These are phyloP conservation scores for Musa acuminata DNA, from an alignment of 176 grass and related monocot species.

Conservation along the genomic window DNA sequence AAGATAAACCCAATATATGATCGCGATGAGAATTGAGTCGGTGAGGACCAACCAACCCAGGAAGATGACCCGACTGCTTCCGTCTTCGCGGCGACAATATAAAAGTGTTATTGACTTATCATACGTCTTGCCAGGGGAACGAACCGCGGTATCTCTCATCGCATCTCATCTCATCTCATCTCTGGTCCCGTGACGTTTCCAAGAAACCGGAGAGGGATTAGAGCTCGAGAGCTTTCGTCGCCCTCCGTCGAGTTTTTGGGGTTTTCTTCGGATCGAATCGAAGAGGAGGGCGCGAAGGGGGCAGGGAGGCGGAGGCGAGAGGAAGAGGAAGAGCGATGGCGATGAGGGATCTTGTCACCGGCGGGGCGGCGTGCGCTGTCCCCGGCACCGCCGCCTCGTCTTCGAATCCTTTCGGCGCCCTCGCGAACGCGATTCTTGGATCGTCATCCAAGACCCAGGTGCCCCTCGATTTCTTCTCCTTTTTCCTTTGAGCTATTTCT, in stretches of 20 bases:
- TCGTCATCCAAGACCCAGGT: slow-evolving; percentile 70
- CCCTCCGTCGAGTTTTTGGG: background rate
- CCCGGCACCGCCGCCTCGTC: slow-evolving; percentile 68
- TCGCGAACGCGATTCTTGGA: slow-evolving; percentile 77
- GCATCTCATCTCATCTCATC: no score
- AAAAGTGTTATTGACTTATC: background rate
- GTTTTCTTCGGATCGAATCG: background rate
- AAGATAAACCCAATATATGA: background rate
- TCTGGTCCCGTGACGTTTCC: background rate
- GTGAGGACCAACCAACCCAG: background rate
- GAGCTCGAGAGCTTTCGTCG: background rate
- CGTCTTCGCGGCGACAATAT: background rate
- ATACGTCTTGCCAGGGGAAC: background rate
- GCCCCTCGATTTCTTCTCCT: background rate
- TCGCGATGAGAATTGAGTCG: background rate
- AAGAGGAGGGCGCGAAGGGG: background rate
- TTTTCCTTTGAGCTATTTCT: background rate
- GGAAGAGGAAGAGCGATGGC: slow-evolving; percentile 47
- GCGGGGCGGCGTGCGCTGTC: slow-evolving; percentile 56
- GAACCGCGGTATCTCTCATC: background rate
- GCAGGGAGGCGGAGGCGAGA: background rate
- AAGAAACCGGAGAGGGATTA: background rate
- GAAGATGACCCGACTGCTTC: background rate
- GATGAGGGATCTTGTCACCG: slow-evolving; percentile 75
- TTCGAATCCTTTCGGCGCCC: slow-evolving; percentile 51